Evolutionary conservation across 1,284 basidiomycete species (phyloP), one percentile per base, ranked within the genome.

Genomic region (Sanghuangporus weigelae): DNA sequence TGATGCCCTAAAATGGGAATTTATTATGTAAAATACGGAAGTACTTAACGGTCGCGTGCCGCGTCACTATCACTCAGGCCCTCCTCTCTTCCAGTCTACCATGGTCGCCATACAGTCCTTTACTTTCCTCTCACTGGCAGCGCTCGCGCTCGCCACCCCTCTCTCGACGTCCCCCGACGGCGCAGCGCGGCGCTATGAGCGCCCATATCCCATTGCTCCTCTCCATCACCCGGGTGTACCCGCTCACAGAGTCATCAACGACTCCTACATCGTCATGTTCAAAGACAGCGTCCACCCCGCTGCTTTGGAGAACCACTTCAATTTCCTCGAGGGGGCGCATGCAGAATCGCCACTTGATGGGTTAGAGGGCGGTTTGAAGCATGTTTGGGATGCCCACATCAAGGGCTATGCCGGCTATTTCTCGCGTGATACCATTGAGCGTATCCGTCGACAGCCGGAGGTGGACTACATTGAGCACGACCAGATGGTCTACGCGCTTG

Each of bases 391-490:
- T 66, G 79, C 83, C 49, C 83, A 86, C 69, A 74, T 92, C 71
- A 87, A 84, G 68, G 95, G 93, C 38, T 95, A 96, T 79, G 84
- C 96, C 54, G 96, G 96, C 61, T 81, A 79, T 71, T 98, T 99
- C 81, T 84, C 88, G 42, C 77, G 84, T 50, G 76, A 78, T 57
- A 88, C 91, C 48, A 75, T 99, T 66, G 83, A 93, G 60, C 83
- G 85, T 71, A 90, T 99, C 73, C 85, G 96, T 62, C 77, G 82
- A 57, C 83, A 91, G 79, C 95, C 96, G 19, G 95, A 96, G 75
- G 95, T 99, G 57, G 92, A 89, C 38, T 96, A 91, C 73, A 82
- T 99, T 66, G 97, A 99, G 81, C 84, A 81, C 67, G 97, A 99
- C 79, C 94, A 96, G 78, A 80, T 95, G 68, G 92, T 96, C 23